phyloP scores from a whole-genome alignment of 495 filamentous ascomycete genomes.

The Podospora appendiculata region DNA sequence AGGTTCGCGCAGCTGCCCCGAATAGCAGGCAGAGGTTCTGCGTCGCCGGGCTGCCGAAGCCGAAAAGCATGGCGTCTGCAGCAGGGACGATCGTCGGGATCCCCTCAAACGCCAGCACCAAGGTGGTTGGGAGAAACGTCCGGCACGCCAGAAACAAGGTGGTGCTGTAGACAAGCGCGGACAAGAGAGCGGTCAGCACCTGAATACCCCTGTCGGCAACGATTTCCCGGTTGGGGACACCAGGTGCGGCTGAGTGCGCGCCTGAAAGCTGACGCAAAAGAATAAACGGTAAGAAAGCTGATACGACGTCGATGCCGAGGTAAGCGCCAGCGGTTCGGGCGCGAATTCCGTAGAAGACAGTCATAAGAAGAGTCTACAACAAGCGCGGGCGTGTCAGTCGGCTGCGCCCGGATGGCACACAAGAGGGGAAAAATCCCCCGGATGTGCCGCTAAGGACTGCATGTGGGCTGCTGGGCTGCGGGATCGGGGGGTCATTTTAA shows the following conservation, averaged over 20 bases:
- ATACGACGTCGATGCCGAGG: conserved; percentile 55
- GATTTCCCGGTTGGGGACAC: conserved; percentile 59
- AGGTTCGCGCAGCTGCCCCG: conserved; percentile 61
- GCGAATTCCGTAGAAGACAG: conserved; percentile 63
- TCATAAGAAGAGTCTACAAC: conserved; percentile 56
- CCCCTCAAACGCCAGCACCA: conserved; percentile 63
- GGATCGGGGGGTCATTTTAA: conserved; percentile 2
- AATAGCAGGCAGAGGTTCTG: conserved; percentile 27
- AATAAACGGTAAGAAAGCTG: conserved; percentile 61
- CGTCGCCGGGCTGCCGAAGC: conserved; percentile 45
- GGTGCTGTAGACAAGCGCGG: conserved; percentile 59
- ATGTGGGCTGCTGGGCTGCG: conserved; percentile 1
- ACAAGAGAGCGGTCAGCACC: conserved; percentile 54
- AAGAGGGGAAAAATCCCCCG: conserved; percentile 2
- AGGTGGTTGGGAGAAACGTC: conserved; percentile 55
- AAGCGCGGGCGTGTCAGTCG: conserved; percentile 11
- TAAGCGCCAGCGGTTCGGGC: conserved; percentile 47
- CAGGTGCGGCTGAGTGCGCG: conserved; percentile 51
- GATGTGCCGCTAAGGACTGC: not conserved
- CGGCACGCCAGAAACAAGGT: conserved; percentile 55
- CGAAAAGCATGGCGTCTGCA: conserved; percentile 48
- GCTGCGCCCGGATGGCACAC: not conserved
- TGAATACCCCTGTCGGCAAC: conserved; percentile 57
- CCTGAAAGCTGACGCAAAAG: conserved; percentile 57
- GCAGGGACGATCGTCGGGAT: conserved; percentile 57